Evolutionary conservation across 371 early-diverging fungal species (phyloP), one percentile per base, ranked within the genome.

Genomic region (Syncephalastrum contaminatum): DNA sequence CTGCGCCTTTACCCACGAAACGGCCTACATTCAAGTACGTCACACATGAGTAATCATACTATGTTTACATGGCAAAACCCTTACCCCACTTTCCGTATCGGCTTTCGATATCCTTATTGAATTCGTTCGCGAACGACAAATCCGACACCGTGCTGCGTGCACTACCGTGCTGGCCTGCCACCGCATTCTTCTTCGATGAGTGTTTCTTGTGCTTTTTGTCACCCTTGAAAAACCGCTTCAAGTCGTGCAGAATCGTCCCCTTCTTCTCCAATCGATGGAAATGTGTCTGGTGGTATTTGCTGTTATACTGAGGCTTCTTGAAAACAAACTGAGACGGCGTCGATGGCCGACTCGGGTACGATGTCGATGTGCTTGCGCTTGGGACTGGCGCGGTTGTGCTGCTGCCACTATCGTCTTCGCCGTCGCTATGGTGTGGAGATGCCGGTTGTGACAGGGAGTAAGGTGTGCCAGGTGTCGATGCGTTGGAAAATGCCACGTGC

Each of bases 1-100:
- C 87, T 2, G 85, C 82, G 19, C 87, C 88, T 24, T 76, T 69
- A 27, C 88, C 88, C 7, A 88, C 58, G 46, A 59, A 59, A 1
- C 53, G 52, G 8, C 66, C 66, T 66, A 53, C 13, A 47, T 19
- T 30, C 15, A 30, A 2, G 36, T 30, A 39, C 36, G 22, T 27
- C 20, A 43, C 25, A 57, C 21, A 50, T 49, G 49, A 49, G 49
- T 49, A 49, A 19, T 25, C 8, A 10, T 19, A 22, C 18, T 2
- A 16, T 49, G 19, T 39, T 14, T 48, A n/a, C 18, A 15, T 20
- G 27, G 48, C 21, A 48, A 48, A 19, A 2, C 19, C 21, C 58
- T 62, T 56, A 67, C 67, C 67, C 67, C 67, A 67, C 47, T 59
- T 62, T 5, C 67, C 67, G 50, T 67, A 67, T 16, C 67, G 62